phyloP scores from a whole-genome alignment of 2,329 filamentous ascomycete genomes.

The Acarospora socialis region DNA sequence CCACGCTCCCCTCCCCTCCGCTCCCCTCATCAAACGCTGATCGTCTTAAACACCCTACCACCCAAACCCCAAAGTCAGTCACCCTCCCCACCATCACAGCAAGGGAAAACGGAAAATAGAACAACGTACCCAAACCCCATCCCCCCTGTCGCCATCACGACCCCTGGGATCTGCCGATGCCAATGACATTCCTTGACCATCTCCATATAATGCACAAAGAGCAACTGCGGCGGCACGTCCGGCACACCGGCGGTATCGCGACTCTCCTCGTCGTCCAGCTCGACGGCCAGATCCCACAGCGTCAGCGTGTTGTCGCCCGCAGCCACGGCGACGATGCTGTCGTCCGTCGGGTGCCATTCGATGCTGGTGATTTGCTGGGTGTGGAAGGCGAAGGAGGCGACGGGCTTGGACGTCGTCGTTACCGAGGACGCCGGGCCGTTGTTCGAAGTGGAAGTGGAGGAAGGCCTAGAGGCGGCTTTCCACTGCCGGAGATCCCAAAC shows the following conservation, averaged over 20 bases:
- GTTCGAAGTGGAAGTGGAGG: no score
- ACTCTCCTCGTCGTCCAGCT: slow-evolving; percentile 93
- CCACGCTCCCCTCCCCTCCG: no score
- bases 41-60: slow-evolving; percentile 66
- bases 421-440: no score
- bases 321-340: slow-evolving; percentile 86
- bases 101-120: slow-evolving; percentile 12
- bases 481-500: slow-evolving; percentile 95
- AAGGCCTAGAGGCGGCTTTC: slow-evolving; percentile 50
- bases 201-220: slow-evolving; percentile 95
- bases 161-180: slow-evolving; percentile 90
- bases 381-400: slow-evolving; percentile 92
- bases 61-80: slow-evolving; percentile 5
- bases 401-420: slow-evolving; percentile 62
- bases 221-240: slow-evolving; percentile 82
- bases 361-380: slow-evolving; percentile 91
- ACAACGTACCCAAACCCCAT: slow-evolving; percentile 54
- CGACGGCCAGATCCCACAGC: slow-evolving; percentile 90
- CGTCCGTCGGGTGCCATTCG: slow-evolving; percentile 95
- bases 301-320: slow-evolving; percentile 90
- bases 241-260: slow-evolving; percentile 73
- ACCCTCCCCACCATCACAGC: slow-evolving; percentile 5
- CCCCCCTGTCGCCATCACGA: slow-evolving; percentile 77
- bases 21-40: slow-evolving; percentile 57
- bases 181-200: slow-evolving; percentile 93